Evolutionary conservation across 441 rosid genomes (phyloP).

Genomic region (Brassica balearica): DNA sequence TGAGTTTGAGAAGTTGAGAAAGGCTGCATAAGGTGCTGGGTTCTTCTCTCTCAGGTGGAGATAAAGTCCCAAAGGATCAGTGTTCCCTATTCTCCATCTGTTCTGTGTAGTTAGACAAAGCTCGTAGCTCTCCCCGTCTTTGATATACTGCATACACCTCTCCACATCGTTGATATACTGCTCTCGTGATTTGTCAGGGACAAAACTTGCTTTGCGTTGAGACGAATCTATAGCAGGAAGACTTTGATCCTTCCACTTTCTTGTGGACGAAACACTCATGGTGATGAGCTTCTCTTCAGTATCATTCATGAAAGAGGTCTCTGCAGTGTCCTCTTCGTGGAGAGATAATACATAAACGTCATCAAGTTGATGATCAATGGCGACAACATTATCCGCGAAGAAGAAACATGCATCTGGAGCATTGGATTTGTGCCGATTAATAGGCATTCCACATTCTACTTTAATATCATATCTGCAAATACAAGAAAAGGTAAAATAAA

Average conservation of each 20-base stretch:
- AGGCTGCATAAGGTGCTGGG: slow-evolving; percentile 96
- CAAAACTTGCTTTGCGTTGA: slow-evolving; percentile 52
- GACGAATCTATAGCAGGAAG: slow-evolving; percentile 38
- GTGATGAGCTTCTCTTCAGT: slow-evolving; percentile 64
- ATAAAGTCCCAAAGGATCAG: slow-evolving; percentile 80
- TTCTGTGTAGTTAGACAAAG: slow-evolving; percentile 88
- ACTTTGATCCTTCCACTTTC: slow-evolving; percentile 43
- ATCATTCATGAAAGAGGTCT: slow-evolving; percentile 67
- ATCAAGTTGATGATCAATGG: slow-evolving; percentile 70
- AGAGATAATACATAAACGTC: slow-evolving; percentile 80
- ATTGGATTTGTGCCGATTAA: slow-evolving; percentile 73
- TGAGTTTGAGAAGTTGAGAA: slow-evolving; percentile 84
- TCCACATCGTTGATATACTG: slow-evolving; percentile 73
- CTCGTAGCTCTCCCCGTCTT: slow-evolving; percentile 99
- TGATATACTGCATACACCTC: slow-evolving; percentile 75
- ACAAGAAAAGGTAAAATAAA: background rate
- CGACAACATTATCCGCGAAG: slow-evolving; percentile 81
- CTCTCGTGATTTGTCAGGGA: slow-evolving; percentile 68
- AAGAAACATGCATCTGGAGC: slow-evolving; percentile 94
- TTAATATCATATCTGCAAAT: slow-evolving; percentile 82
- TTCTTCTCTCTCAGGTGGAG: slow-evolving; percentile 84
- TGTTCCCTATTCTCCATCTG: slow-evolving; percentile 56
- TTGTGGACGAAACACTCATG: slow-evolving; percentile 49
- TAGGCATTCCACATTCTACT: slow-evolving; percentile 81
- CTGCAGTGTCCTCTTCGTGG: slow-evolving; percentile 52